A percentile compares a stretch with the other conserved stretches of the same genome.
Evolutionary conservation across 2,329 filamentous ascomycete species (phyloP).

Genomic region (Phialocephala subalpina): DNA sequence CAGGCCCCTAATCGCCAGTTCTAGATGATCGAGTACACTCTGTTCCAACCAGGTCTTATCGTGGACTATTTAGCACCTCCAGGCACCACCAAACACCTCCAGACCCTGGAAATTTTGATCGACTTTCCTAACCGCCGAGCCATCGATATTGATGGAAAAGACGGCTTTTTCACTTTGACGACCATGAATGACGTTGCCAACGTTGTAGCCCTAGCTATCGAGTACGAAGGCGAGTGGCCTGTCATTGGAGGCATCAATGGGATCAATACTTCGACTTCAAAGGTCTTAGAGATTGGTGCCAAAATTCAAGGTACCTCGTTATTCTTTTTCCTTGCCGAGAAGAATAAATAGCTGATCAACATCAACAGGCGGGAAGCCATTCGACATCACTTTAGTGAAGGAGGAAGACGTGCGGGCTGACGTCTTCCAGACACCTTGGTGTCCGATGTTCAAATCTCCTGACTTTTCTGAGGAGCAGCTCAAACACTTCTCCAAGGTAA

Average conservation of each 20-base stretch:
- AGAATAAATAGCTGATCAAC: conserved; percentile 13
- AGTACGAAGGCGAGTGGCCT: conserved; percentile 52
- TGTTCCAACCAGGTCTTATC: conserved; percentile 57
- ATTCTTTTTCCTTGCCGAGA: background rate
- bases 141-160: conserved; percentile 45
- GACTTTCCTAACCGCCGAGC: conserved; percentile 48
- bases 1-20: conserved; percentile 36
- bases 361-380: conserved; percentile 14
- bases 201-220: conserved; percentile 48
- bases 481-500: conserved; percentile 39
- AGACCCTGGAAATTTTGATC: conserved; percentile 42
- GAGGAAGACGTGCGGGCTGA: conserved; percentile 29
- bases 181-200: conserved; percentile 47
- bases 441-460: conserved; percentile 44
- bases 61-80: conserved; percentile 54
- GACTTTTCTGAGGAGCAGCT: conserved; percentile 40
- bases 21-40: conserved; percentile 49
- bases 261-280: conserved; percentile 38
- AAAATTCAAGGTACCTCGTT: conserved; percentile 43
- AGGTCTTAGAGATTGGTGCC: conserved; percentile 47
- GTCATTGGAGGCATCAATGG: conserved; percentile 49
- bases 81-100: conserved; percentile 46
- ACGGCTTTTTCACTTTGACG: conserved; percentile 42
- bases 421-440: conserved; percentile 41
- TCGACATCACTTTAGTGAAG: conserved; percentile 26